phyloP scores from a whole-genome alignment of 371 early-diverging fungal species.

The Lichtheimia ramosa region DNA sequence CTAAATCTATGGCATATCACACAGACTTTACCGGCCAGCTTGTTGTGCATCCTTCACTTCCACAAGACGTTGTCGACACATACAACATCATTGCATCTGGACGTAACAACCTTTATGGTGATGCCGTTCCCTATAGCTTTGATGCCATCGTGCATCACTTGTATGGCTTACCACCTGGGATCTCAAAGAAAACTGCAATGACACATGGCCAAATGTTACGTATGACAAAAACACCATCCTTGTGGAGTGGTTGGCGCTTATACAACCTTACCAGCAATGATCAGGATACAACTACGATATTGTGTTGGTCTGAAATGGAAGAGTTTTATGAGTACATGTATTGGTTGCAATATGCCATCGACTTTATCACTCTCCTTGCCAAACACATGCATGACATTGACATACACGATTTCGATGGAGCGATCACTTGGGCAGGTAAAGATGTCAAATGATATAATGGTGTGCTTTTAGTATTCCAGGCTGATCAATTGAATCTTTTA shows the following conservation, averaged over 20 bases:
- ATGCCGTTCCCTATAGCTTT: background rate
- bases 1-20: background rate
- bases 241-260: background rate
- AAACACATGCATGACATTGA: background rate
- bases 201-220: background rate
- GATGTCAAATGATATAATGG: background rate
- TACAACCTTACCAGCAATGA: background rate
- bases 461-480: background rate
- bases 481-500: background rate
- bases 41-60: background rate
- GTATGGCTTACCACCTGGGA: background rate
- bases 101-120: background rate
- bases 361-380: background rate
- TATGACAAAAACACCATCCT: background rate
- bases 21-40: background rate
- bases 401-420: background rate
- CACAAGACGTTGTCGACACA: background rate
- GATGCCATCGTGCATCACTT: conserved; percentile 1
- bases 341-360: conserved; percentile 1
- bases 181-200: background rate
- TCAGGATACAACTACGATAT: background rate
- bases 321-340: conserved; percentile 3
- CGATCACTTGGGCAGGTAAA: background rate
- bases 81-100: background rate
- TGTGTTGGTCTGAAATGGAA: background rate